Evolutionary conservation across 257 asterid genomes (phyloP), one percentile per base, ranked within the genome.

Genomic region (Solanum etuberosum): DNA sequence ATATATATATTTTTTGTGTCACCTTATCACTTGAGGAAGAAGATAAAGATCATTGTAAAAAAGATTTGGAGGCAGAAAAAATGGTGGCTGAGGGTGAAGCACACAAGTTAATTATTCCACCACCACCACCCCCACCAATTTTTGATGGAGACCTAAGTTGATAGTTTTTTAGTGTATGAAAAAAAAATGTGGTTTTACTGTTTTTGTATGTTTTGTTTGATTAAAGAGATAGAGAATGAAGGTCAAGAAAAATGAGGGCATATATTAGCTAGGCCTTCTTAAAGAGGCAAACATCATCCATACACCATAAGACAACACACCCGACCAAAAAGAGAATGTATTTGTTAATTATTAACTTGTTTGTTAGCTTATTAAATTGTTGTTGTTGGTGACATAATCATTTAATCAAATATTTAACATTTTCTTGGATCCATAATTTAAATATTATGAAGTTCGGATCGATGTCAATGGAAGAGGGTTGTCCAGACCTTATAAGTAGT

Each of bases 101-200:
- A 54, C 65, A 34, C 42, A 54, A 51, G 35, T 76, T 76, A 67
- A 67, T 67, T 27, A 67, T 67, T 67, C 32, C 74, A 87, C 91
- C 87, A 87, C 90, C 91, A 81, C 89, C 91, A 85, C 95, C 95
- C 35, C 90, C 91, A 91, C 95, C 96, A 90, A 92, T 93, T 88
- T 88, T 90, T 92, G 94, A 93, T 76, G 80, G 91, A 90, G 93
- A 93, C 93, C 43, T 43, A 74, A 89, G 84, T 59, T 48, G 29
- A 16, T 27, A 7, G 7, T 48, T 5, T 51, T 80, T 27, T 7
- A 16, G 25, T 81, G 1, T 16, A 42, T 59, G 25, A 21, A 4
- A 15, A n/a, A n/a, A n/a, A 42, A 25, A 32, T 59, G 15, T 35
- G 7, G 7, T 61, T 35, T 83, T 54, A 61, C 18, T 35, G 59